Percentiles rank a stretch among this genome's conserved stretches.
Evolutionary conservation across 2,329 filamentous ascomycete species (phyloP).

Genomic region (Aureobasidium sp.): DNA sequence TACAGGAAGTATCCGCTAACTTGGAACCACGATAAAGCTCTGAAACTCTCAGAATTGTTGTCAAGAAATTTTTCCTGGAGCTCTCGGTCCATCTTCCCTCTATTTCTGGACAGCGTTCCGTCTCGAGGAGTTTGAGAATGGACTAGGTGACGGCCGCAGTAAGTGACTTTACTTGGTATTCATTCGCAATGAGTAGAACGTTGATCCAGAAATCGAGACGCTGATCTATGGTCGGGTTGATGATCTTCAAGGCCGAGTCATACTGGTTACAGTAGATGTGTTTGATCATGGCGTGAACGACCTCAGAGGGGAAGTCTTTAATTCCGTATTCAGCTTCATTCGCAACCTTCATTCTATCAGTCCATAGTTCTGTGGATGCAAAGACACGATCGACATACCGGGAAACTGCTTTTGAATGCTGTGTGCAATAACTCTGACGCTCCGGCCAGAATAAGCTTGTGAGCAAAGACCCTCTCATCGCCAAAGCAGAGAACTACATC

Average conservation of each 20-base stretch:
- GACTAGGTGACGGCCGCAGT: neutral
- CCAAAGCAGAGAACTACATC: neutral
- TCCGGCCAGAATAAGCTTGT: neutral
- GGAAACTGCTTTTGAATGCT: neutral
- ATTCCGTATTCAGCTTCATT: neutral
- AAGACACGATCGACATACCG: too few relatives aligned
- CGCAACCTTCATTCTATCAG: neutral
- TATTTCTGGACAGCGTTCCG: neutral
- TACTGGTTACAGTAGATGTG: neutral
- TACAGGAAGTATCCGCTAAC: neutral
- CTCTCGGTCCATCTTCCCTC: too few relatives aligned
- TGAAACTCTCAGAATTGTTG: neutral
- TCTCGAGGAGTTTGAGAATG: neutral
- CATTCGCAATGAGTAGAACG: neutral
- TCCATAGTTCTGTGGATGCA: too few relatives aligned
- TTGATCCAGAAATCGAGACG: neutral
- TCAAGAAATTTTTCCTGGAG: neutral
- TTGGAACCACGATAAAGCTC: neutral
- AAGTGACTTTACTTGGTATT: neutral
- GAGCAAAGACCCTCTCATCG: neutral
- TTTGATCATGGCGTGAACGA: neutral
- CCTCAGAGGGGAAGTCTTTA: neutral
- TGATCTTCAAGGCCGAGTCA: too few relatives aligned
- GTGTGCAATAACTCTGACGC: neutral
- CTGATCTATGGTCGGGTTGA: neutral